phyloP scores from a whole-genome alignment of 129 eudicot genomes.

The Tagetes patula region DNA sequence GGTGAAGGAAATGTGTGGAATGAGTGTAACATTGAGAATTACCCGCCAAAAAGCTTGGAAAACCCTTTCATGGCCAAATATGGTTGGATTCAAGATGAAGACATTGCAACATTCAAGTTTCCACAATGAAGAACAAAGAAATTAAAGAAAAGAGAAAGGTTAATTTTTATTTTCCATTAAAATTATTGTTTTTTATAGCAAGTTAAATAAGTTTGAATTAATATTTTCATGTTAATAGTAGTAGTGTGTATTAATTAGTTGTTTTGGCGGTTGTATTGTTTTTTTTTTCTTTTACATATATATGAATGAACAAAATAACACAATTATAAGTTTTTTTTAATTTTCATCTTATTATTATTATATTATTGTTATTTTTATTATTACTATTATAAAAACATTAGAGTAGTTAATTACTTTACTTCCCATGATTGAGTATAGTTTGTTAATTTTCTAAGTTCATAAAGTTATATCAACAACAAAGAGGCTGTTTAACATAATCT shows the following conservation, averaged over 20 bases:
- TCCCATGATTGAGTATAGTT: background rate
- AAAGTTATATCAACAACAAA: background rate
- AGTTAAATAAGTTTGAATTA: slow-evolving; percentile 6
- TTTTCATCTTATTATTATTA: background rate
- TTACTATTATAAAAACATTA: too few species aligned
- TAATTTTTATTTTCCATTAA: slow-evolving; percentile 1
- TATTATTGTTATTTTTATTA: too few species aligned
- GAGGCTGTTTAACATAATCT: background rate
- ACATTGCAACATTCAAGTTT: slow-evolving; percentile 44
- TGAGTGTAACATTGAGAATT: slow-evolving; percentile 55
- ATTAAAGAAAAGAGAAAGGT: slow-evolving; percentile 28
- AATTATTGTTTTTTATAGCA: slow-evolving; percentile 30
- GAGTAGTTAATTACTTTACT: too few species aligned
- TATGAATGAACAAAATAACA: slow-evolving; percentile 16
- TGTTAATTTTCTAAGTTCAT: background rate
- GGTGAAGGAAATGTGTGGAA: slow-evolving; percentile 70
- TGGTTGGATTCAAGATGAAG: slow-evolving; percentile 80
- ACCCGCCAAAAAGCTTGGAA: slow-evolving; percentile 56
- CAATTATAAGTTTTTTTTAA: slow-evolving; percentile 3
- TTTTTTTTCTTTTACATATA: slow-evolving; percentile 12
- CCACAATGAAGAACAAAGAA: slow-evolving; percentile 23
- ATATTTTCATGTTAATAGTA: slow-evolving; percentile 32
- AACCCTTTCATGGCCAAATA: slow-evolving; percentile 75
- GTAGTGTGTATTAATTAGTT: slow-evolving; percentile 25
- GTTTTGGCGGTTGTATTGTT: slow-evolving; percentile 31